A percentile compares a stretch with the other conserved stretches of the same genome.
Conservation (phyloP, 768 basidiomycete genomes). For the Phylloporus rhodoxanthus region DNA sequence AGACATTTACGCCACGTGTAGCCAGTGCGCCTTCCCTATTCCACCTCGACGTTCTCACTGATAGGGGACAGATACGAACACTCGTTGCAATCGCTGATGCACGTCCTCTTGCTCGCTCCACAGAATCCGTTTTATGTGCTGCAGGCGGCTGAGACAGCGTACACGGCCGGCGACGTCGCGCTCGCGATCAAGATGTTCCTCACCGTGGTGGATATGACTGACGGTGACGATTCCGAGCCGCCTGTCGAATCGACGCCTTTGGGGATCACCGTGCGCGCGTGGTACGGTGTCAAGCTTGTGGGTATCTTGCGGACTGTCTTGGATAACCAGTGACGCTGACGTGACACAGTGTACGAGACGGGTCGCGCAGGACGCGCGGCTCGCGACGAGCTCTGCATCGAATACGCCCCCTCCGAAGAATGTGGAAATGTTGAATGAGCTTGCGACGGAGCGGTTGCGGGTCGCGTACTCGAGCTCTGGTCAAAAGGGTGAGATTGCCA, state of each 20-base stretch:
- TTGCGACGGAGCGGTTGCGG: conserved; percentile 67
- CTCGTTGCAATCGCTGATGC: conserved; percentile 71
- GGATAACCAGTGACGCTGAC: conserved; percentile 3
- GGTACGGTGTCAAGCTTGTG: conserved; percentile 82
- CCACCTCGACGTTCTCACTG: not conserved
- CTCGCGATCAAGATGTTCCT: conserved; percentile 78
- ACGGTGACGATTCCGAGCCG: conserved; percentile 45
- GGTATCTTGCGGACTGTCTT: conserved; percentile 19
- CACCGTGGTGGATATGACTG: conserved; percentile 72
- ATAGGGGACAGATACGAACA: conserved; percentile 51
- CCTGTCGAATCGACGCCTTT: conserved; percentile 46
- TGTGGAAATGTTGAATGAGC: conserved; percentile 55
- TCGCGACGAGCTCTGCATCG: conserved; percentile 45
- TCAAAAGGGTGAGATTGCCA: conserved; percentile 32
- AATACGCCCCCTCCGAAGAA: conserved; percentile 51
- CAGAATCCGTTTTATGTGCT: conserved; percentile 82
- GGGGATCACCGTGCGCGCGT: conserved; percentile 61
- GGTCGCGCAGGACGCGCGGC: conserved; percentile 38
- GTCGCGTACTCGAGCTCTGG: conserved; percentile 51
- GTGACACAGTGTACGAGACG: conserved; percentile 51
- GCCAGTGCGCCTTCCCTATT: conserved; percentile 50
- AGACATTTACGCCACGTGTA: conserved; percentile 68
- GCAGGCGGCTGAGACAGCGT: conserved; percentile 86
- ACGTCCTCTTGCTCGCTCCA: conserved; percentile 75
- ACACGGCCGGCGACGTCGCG: conserved; percentile 68